Evolutionary conservation across 306 rosid species (phyloP).

Genomic region (Casuarina glauca): DNA sequence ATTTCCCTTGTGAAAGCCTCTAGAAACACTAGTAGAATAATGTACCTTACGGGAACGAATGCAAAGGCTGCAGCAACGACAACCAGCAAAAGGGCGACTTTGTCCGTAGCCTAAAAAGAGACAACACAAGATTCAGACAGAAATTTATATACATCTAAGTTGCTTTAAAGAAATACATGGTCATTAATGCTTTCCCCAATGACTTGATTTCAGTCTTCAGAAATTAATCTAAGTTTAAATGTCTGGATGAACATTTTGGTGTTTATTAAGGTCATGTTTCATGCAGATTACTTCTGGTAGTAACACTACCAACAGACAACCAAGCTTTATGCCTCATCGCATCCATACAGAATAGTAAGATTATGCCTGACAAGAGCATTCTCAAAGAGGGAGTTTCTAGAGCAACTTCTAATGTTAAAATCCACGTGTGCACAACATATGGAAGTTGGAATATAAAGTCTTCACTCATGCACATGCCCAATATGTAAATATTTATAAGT

Average conservation of each 20-base stretch:
- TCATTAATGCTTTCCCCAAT: neutral
- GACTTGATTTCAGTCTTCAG: neutral
- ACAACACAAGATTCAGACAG: constrained; percentile 5
- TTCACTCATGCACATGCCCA: neutral
- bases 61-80: constrained; percentile 62
- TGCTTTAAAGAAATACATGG: neutral
- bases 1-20: constrained; percentile 81
- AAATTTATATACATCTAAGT: neutral
- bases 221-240: neutral
- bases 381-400: neutral
- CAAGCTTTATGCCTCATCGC: neutral
- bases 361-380: neutral
- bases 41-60: constrained; percentile 60
- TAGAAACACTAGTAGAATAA: constrained; percentile 48
- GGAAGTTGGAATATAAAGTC: neutral
- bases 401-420: constrained; percentile 1
- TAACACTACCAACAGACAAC: neutral
- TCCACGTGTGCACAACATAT: neutral
- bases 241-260: neutral
- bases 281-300: neutral
- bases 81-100: constrained; percentile 57
- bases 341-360: neutral
- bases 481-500: neutral
- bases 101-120: constrained; percentile 73
- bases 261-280: neutral